Evolutionary conservation across 2,329 filamentous ascomycete genomes (phyloP).

Genomic region (Pseudogymnoascus destructans): DNA sequence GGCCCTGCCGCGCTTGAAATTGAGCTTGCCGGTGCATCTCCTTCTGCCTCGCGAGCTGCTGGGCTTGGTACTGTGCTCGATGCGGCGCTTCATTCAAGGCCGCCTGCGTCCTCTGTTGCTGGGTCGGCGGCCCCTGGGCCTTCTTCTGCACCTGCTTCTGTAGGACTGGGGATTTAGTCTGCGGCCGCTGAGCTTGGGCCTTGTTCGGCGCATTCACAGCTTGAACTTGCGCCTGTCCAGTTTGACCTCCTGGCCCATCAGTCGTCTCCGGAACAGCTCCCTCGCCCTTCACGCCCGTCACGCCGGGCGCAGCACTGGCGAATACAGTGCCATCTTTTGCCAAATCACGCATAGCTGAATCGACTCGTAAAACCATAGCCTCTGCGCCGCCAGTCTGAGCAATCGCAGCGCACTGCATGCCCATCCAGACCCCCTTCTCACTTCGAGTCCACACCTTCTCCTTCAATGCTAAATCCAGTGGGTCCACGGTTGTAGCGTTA

Average conservation of each 20-base stretch:
- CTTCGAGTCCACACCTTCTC: constrained; percentile 32
- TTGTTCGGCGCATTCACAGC: background rate
- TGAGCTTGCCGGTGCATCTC: constrained; percentile 1
- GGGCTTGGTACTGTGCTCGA: background rate
- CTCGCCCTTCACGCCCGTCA: background rate
- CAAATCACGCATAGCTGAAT: constrained; percentile 30
- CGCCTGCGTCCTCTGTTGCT: background rate
- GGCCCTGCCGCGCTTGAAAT: background rate
- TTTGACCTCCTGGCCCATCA: background rate
- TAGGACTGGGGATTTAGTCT: background rate
- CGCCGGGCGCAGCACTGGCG: background rate
- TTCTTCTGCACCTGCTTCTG: constrained; percentile 3
- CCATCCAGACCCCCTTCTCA: constrained; percentile 33
- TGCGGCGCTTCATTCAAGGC: background rate
- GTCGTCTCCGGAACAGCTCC: background rate
- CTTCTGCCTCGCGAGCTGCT: background rate
- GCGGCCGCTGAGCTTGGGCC: background rate
- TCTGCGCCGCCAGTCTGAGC: constrained; percentile 31
- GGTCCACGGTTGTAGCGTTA: constrained; percentile 22
- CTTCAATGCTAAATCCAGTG: constrained; percentile 28
- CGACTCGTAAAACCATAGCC: constrained; percentile 34
- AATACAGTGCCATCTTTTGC: background rate
- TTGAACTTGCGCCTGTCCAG: background rate
- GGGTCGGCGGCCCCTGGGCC: background rate
- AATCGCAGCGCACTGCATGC: constrained; percentile 36